A percentile compares a stretch with the other conserved stretches of the same genome.
Evolutionary conservation across 2,329 filamentous ascomycete genomes (phyloP).

Genomic region (Alternaria sp.): DNA sequence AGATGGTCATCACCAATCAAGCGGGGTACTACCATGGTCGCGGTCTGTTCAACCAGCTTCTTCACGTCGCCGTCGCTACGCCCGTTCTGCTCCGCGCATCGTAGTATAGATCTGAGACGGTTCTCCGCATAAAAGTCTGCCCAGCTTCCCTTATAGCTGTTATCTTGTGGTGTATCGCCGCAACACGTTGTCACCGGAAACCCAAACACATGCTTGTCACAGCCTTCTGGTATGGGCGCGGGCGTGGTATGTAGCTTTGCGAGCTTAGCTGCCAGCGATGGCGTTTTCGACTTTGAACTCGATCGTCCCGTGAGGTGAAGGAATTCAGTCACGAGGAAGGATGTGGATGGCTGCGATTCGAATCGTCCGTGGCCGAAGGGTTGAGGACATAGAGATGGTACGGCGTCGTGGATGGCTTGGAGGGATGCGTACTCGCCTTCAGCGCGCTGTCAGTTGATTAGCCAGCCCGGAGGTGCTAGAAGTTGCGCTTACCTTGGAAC

Average conservation of each 20-base stretch:
- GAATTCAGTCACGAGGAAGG: constrained; percentile 77
- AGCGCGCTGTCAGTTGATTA: constrained; percentile 14
- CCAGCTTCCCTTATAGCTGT: constrained; percentile 76
- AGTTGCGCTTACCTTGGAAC: constrained; percentile 65
- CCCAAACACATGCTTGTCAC: constrained; percentile 72
- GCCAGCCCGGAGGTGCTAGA: not conserved
- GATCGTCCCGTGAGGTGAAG: constrained; percentile 61
- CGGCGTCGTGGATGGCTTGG: constrained; percentile 75
- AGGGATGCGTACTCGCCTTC: constrained; percentile 82
- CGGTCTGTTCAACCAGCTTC: constrained; percentile 69
- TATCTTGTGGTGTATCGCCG: constrained; percentile 82
- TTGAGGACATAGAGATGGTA: constrained; percentile 77
- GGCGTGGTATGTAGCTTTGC: constrained; percentile 79
- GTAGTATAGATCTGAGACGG: constrained; percentile 70
- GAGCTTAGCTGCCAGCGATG: constrained; percentile 75
- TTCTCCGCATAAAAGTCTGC: constrained; percentile 84
- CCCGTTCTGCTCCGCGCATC: constrained; percentile 64
- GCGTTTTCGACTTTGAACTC: constrained; percentile 28
- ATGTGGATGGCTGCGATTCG: constrained; percentile 54
- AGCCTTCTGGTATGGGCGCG: constrained; percentile 68
- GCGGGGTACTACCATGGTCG: constrained; percentile 71
- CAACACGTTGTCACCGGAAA: constrained; percentile 88
- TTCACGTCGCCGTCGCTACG: constrained; percentile 69
- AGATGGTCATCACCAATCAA: constrained; percentile 74
- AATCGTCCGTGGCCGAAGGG: constrained; percentile 75